Evolutionary conservation across 805 yeast species (phyloP).

Genomic region (Saccharomycopsis sp.): DNA sequence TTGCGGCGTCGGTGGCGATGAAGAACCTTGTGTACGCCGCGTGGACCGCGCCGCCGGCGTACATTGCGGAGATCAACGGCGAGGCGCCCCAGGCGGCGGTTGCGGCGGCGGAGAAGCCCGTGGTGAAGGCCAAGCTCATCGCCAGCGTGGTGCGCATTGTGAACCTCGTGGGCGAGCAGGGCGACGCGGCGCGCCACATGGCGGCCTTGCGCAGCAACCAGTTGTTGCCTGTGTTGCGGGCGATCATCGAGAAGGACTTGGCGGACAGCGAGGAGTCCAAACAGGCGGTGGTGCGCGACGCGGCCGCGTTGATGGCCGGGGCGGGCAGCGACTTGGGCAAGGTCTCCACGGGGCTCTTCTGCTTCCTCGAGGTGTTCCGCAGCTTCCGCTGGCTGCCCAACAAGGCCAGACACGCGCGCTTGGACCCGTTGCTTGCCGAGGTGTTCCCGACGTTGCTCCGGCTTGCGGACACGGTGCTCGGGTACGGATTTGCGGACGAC

Average conservation of each 20-base stretch:
- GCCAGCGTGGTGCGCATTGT: slow-evolving; percentile 29
- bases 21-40: slow-evolving; percentile 63
- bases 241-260: slow-evolving; percentile 39
- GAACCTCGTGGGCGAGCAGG: slow-evolving; percentile 37
- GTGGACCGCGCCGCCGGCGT: slow-evolving; percentile 43
- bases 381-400: slow-evolving; percentile 67
- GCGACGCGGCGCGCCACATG: slow-evolving; percentile 21
- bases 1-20: slow-evolving; percentile 76
- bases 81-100: slow-evolving; percentile 17
- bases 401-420: slow-evolving; percentile 38
- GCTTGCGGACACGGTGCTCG: slow-evolving; percentile 52
- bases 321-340: slow-evolving; percentile 30
- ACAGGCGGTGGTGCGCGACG: slow-evolving; percentile 35
- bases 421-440: slow-evolving; percentile 48
- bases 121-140: slow-evolving; percentile 57
- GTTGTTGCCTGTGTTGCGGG: slow-evolving; percentile 44
- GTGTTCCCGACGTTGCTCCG: slow-evolving; percentile 61
- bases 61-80: slow-evolving; percentile 21
- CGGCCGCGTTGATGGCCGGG: slow-evolving; percentile 38
- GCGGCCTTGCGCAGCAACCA: slow-evolving; percentile 27
- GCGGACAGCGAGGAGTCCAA: too few species aligned
- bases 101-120: slow-evolving; percentile 61
- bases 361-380: slow-evolving; percentile 63
- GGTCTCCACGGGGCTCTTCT: slow-evolving; percentile 58
- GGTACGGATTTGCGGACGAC: slow-evolving; percentile 22